Evolutionary conservation across 1,284 basidiomycete genomes (phyloP).

Genomic region (Cutaneotrichosporon cutaneum): DNA sequence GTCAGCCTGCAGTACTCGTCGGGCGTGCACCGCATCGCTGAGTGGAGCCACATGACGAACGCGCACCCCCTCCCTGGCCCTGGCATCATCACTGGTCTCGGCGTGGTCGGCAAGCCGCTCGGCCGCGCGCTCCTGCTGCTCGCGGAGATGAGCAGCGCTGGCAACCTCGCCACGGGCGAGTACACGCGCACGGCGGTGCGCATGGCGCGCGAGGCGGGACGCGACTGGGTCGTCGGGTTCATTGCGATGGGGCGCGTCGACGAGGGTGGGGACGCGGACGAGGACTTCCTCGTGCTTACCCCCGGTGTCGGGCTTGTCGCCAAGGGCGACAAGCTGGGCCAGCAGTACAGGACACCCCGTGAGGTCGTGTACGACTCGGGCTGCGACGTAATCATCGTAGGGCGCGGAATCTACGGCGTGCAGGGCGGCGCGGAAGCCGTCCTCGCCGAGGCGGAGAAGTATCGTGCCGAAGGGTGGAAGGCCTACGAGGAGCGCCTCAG

Average conservation of each 20-base stretch:
- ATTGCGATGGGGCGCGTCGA: constrained; percentile 87
- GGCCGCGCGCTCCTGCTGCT: constrained; percentile 85
- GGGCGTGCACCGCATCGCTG: constrained; percentile 89
- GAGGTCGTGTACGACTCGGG: constrained; percentile 80
- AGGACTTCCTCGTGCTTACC: constrained; percentile 89
- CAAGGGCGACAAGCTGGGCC: constrained; percentile 85
- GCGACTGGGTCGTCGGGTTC: constrained; percentile 91
- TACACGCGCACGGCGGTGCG: constrained; percentile 84
- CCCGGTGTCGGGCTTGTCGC: constrained; percentile 87
- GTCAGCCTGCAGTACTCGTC: constrained; percentile 92
- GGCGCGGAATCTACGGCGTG: constrained; percentile 84
- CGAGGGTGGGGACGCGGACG: constrained; percentile 55
- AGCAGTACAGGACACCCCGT: constrained; percentile 91
- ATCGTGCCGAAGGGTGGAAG: constrained; percentile 83
- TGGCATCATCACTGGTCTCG: constrained; percentile 83
- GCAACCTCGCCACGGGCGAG: constrained; percentile 75
- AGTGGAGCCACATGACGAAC: constrained; percentile 97
- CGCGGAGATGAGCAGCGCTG: constrained; percentile 94
- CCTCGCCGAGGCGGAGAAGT: constrained; percentile 72
- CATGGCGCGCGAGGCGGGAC: constrained; percentile 71
- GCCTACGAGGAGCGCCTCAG: constrained; percentile 68
- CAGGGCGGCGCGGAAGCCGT: constrained; percentile 63
- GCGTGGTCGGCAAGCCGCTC: constrained; percentile 78
- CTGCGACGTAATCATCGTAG: constrained; percentile 98
- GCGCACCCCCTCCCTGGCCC: constrained; percentile 94